Evolutionary conservation across 176 grass and related monocot genomes (phyloP), one percentile per base, ranked within the genome.

Genomic region (Musa schizocarpa): DNA sequence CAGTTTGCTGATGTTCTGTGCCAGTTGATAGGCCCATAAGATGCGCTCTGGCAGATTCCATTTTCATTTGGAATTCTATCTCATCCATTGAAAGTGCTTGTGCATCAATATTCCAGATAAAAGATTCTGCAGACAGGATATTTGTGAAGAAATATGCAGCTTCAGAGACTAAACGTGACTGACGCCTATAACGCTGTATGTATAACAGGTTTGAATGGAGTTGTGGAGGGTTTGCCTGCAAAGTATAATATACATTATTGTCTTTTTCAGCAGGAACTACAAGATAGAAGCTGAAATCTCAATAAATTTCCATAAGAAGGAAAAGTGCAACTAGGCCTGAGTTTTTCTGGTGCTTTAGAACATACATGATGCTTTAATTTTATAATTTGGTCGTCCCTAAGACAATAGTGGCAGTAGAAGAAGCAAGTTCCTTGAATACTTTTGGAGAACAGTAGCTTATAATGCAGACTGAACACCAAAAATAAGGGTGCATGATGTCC

Each of bases 61-160:
- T 99, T 81, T 94, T 91, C 76, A 83, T 94, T 71, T 91, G 86
- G 59, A 99, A 99, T 53, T 99, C 90, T 1, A 82, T 58, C 56
- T 99, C 95, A 78, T 91, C 77, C 84, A 99, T 91, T 17, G 95
- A 94, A 75, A 99, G 78, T 63, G 95, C 84, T 72, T 91, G 83
- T 3, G 86, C 90, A 51, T 99, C 95, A 62, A 99, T 87, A 63
- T 99, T 94, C 95, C 95, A 94, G 70, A 99, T 85, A 56, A 99
- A 99, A 79, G 95, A 99, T 72, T 99, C 90, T 8, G 90, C 95
- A 75, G 95, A 99, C 55, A 94, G 71, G 62, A 99, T 91, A 65
- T 99, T 99, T 26, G 95, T 99, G 76, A 99, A 99, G 63, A 87
- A 99, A 73, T 99, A 99, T 81, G 92, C 88, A 54, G 90, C 85